Conservation (phyloP, 2,329 filamentous ascomycete species). For the Colletotrichum limetticola region DNA sequence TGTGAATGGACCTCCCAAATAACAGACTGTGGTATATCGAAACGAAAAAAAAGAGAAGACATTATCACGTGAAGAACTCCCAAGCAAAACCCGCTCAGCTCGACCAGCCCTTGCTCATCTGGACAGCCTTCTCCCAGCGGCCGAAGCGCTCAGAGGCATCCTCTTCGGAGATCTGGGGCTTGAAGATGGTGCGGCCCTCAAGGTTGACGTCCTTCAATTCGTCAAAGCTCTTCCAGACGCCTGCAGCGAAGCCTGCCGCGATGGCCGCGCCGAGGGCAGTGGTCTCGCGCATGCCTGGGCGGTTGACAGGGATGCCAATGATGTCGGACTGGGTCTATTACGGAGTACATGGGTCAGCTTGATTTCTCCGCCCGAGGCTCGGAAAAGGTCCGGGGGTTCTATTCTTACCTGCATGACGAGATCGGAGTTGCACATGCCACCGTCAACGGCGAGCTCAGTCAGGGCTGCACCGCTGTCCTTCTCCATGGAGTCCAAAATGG, state of each 20-base stretch:
- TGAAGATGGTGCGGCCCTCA: constrained; percentile 75
- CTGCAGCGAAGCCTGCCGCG: constrained; percentile 81
- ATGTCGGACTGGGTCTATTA: constrained; percentile 79
- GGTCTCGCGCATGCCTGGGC: constrained; percentile 85
- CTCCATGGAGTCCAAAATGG: constrained; percentile 84
- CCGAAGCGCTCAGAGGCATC: constrained; percentile 72
- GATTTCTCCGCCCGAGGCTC: constrained; percentile 23
- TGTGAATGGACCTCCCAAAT: constrained; percentile 27
- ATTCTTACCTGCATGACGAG: constrained; percentile 74
- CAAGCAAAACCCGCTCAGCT: constrained; percentile 37
- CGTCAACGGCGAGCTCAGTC: constrained; percentile 81
- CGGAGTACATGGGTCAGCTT: constrained; percentile 17
- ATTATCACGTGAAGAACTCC: neutral
- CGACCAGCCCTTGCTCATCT: constrained; percentile 82
- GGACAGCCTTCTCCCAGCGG: constrained; percentile 80
- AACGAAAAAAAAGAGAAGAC: neutral
- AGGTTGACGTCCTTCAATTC: constrained; percentile 79
- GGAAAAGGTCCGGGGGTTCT: constrained; percentile 21
- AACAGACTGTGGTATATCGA: constrained; percentile 33
- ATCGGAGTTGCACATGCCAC: constrained; percentile 84
- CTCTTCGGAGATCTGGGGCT: constrained; percentile 69
- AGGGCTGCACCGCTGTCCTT: constrained; percentile 81
- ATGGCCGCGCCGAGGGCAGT: constrained; percentile 85
- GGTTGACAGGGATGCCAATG: constrained; percentile 81
- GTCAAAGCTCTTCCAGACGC: constrained; percentile 78